Evolutionary conservation across 1,284 basidiomycete genomes (phyloP).

Genomic region (Moesziomyces antarcticus): DNA sequence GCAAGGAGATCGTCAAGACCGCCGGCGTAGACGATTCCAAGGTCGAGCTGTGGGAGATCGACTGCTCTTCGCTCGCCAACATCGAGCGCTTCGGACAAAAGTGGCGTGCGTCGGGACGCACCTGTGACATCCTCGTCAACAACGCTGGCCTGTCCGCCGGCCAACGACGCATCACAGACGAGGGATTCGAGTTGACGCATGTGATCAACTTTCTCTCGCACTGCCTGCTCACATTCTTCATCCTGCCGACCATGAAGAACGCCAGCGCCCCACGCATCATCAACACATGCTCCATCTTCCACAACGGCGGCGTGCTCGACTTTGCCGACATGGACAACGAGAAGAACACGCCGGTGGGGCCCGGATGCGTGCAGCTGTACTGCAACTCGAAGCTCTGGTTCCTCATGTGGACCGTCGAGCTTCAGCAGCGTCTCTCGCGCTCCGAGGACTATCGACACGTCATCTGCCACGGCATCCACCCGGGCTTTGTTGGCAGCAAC

Average conservation of each 20-base stretch:
- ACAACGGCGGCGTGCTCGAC: conserved; percentile 51
- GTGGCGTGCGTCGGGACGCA: conserved; percentile 36
- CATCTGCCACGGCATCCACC: conserved; percentile 56
- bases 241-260: conserved; percentile 48
- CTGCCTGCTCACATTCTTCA: conserved; percentile 49
- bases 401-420: conserved; percentile 58
- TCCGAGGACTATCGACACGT: conserved; percentile 53
- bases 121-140: conserved; percentile 47
- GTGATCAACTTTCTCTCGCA: conserved; percentile 57
- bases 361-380: conserved; percentile 45
- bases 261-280: conserved; percentile 46
- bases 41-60: conserved; percentile 59
- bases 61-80: conserved; percentile 46
- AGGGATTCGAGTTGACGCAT: conserved; percentile 56
- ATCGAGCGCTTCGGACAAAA: conserved; percentile 39
- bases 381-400: conserved; percentile 56
- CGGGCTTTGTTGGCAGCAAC: conserved; percentile 50
- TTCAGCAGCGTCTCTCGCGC: conserved; percentile 49
- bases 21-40: conserved; percentile 17
- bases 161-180: conserved; percentile 32
- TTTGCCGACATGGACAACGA: conserved; percentile 60
- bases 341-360: conserved; percentile 28
- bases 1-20: conserved; percentile 26
- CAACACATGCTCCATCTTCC: conserved; percentile 59
- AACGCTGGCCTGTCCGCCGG: conserved; percentile 51